Base-by-base conservation (phyloP, 257 asterid genomes). In the Ocimum tenuiflorum region DNA sequence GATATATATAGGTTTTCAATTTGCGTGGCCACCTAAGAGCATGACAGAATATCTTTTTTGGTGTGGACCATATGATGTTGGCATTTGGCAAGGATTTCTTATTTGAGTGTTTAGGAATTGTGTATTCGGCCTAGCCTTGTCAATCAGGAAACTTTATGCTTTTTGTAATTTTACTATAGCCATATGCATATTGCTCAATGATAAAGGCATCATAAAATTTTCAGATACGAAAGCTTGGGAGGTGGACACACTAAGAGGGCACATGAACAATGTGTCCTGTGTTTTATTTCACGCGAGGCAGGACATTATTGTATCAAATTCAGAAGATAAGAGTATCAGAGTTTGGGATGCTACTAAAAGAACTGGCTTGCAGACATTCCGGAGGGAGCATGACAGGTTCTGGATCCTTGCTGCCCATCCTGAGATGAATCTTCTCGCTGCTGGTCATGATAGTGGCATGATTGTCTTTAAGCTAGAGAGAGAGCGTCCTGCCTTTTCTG, bases 171-270 rank as follows among this genome's bases (percentile, higher is more conserved):
- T 31, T 42, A 11, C 58, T 60, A 42, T 29, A n/a, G 17, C 49
- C 39, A 59, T 66, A 41, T 65, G 6, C 33, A n/a, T n/a, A n/a
- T 45, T 24, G 45, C 58, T 66, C 47, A 24, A 17, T 24, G 33
- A n/a, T 15, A 24, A 41, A 29, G 62, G 55, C 11, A 41, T 66
- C 23, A 31, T 48, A 13, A 74, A 51, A 65, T 35, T 63, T 63
- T 61, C 88, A 94, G 97, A 94, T 80, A 88, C 99, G 11, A 94
- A 90, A 86, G 99, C 99, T 67, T 94, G 99, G 99, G 99, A 94
- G 78, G 97, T 94, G 79, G 99, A 94, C 82, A 94, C 96, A 0
- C 67, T 94, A 89, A 88, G 99, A 78, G 97, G 97, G 63, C 99
- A 90, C 78, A 83, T 86, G 96, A 94, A 94, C 83, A 94, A 94